Base-by-base conservation (phyloP, 139 green algal genomes). In the Yamagishiella unicocca region DNA sequence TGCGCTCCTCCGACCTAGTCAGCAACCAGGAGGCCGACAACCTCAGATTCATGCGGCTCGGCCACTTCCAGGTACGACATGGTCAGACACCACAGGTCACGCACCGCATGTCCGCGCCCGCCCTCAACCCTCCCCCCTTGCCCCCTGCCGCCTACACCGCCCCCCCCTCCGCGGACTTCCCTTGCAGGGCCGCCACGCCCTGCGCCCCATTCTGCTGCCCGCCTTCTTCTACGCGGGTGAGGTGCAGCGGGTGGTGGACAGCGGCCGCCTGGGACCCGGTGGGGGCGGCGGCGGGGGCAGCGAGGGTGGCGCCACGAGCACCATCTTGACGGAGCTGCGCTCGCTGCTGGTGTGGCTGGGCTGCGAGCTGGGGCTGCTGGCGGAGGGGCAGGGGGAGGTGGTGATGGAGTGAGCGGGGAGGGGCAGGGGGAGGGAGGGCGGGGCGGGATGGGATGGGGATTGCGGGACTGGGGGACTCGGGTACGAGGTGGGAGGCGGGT, bases 1-100 rank as follows among this genome's bases (percentile, higher is more conserved):
- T 91, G 50, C 67, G 88, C 1, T 58, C 64, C 22, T 22, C 68
- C 2, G 90, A 93, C 62, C 70, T 77, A 22, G 40, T 88, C 40
- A 70, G 37, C 40, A 40, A 88, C 72, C 53, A 42, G 31, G 83
- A 88, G 83, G 6, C 14, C 29, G 72, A n/a, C 71, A 88, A 88
- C 83, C 43, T 88, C 29, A 27, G 19, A 5, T 88, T 88, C 72
- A 88, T 43, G 50, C 55, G 72, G 3, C 72, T 88, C 55, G 50
- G 50, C 3, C 74, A 68, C 74, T 46, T 33, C 35, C 50, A 61
- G 50, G 50, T 74, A n/a, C n/a, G n/a, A n/a, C n/a, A n/a, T n/a
- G n/a, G n/a, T n/a, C n/a, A n/a, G n/a, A n/a, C n/a, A n/a, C n/a
- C n/a, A n/a, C n/a, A n/a, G n/a, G n/a, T n/a, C n/a, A n/a, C 14